phyloP scores from a whole-genome alignment of 805 yeast genomes.

The Ogataea neopini region DNA sequence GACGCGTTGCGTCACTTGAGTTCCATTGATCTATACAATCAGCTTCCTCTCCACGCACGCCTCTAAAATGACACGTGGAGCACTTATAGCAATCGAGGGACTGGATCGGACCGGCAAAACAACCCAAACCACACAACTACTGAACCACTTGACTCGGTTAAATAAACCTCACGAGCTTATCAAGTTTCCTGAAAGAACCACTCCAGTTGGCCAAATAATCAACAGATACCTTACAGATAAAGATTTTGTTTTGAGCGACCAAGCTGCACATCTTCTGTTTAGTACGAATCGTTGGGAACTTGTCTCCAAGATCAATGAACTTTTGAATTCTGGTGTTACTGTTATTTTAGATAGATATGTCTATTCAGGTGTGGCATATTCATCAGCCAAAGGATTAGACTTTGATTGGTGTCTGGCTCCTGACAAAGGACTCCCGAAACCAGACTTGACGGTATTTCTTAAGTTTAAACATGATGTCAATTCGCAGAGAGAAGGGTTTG shows the following conservation, averaged over 20 bases:
- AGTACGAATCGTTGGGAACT: slow-evolving; percentile 96
- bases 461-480: slow-evolving; percentile 53
- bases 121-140: slow-evolving; percentile 62
- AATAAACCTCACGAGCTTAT: slow-evolving; percentile 47
- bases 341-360: slow-evolving; percentile 84
- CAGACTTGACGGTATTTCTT: slow-evolving; percentile 81
- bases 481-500: slow-evolving; percentile 73
- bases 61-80: slow-evolving; percentile 60
- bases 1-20: neutral
- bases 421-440: slow-evolving; percentile 81
- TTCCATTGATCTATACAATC: neutral
- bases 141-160: slow-evolving; percentile 27
- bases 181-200: slow-evolving; percentile 88
- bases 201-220: slow-evolving; percentile 78
- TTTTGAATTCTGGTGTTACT: slow-evolving; percentile 52
- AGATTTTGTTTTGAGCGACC: slow-evolving; percentile 58
- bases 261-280: slow-evolving; percentile 83
- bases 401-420: slow-evolving; percentile 78
- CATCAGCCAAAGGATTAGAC: slow-evolving; percentile 78
- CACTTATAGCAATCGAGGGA: slow-evolving; percentile 83
- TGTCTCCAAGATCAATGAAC: slow-evolving; percentile 44
- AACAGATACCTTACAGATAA: slow-evolving; percentile 65
- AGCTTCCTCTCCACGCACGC: neutral
- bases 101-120: slow-evolving; percentile 94
- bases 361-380: slow-evolving; percentile 91